Conservation (phyloP, 768 basidiomycete genomes). For the Saitozyma sp. region DNA sequence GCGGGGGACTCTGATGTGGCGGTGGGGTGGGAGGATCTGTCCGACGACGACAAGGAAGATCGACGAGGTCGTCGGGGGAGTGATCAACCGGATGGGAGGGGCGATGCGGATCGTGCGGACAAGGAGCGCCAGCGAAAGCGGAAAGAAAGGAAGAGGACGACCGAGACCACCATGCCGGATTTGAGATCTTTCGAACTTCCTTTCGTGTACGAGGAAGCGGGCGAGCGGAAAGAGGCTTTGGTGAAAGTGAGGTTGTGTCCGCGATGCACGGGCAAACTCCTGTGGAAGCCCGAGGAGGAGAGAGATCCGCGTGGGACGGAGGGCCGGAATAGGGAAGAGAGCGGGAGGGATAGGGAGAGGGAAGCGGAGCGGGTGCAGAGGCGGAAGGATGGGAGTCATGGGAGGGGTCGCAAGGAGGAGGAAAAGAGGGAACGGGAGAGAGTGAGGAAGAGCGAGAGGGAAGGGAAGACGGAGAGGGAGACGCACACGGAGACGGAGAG, state of each 20-base stretch:
- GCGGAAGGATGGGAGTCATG: neutral
- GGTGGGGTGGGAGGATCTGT: neutral
- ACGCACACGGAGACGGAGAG: neutral
- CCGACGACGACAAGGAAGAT: neutral
- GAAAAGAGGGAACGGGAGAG: conserved; percentile 5
- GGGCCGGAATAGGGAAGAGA: neutral
- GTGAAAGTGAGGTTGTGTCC: conserved; percentile 88
- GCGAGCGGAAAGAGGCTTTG: conserved; percentile 69
- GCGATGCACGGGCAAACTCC: conserved; percentile 76
- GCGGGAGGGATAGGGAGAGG: neutral
- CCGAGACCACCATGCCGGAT: conserved; percentile 26
- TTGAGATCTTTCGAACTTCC: conserved; percentile 83
- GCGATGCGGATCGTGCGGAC: neutral
- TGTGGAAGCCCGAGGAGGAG: conserved; percentile 58
- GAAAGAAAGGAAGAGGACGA: conserved; percentile 28
- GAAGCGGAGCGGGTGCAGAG: neutral
- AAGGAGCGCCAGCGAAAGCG: neutral
- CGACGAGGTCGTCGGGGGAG: neutral
- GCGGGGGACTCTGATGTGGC: neutral
- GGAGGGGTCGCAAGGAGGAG: conserved; percentile 3
- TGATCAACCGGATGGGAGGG: no score
- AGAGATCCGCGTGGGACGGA: neutral
- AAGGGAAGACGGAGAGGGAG: neutral
- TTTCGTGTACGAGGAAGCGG: conserved; percentile 81
- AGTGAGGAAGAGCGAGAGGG: conserved; percentile 7